A percentile compares a stretch with the other conserved stretches of the same genome.
Evolutionary conservation across 371 early-diverging fungal species (phyloP).

Genomic region (Mucor saturninus): DNA sequence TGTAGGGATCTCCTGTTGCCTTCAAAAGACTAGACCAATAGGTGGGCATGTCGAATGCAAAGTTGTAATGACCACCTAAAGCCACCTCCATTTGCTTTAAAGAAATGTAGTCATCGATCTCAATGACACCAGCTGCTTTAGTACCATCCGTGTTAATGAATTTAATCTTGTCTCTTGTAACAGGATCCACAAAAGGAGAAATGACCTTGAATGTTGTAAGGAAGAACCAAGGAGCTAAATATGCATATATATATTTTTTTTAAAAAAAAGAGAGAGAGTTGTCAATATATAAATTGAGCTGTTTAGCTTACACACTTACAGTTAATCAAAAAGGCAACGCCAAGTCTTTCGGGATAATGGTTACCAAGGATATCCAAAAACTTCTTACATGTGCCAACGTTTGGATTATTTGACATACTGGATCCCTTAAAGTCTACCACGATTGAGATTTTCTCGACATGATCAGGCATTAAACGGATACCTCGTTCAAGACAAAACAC

Average conservation of each 20-base stretch:
- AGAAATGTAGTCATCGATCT: slow-evolving; percentile 53
- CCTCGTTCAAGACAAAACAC: slow-evolving; percentile 78
- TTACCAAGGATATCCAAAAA: slow-evolving; percentile 71
- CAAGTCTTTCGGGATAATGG: slow-evolving; percentile 85
- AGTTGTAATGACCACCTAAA: slow-evolving; percentile 60
- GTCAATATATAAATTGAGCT: background rate
- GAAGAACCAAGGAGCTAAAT: slow-evolving; percentile 80
- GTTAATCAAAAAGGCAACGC: slow-evolving; percentile 61
- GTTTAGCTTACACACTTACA: slow-evolving; percentile 28
- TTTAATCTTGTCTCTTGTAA: slow-evolving; percentile 80
- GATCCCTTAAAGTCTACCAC: slow-evolving; percentile 77
- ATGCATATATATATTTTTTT: background rate
- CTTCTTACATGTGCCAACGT: slow-evolving; percentile 65
- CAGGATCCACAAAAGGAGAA: slow-evolving; percentile 86
- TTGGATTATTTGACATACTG: slow-evolving; percentile 64
- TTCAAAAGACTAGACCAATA: slow-evolving; percentile 56
- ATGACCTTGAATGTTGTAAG: slow-evolving; percentile 73
- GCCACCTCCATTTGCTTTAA: slow-evolving; percentile 53
- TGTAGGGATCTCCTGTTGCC: slow-evolving; percentile 29
- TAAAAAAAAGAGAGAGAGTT: background rate
- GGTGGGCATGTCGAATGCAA: slow-evolving; percentile 53
- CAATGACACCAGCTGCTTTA: slow-evolving; percentile 25
- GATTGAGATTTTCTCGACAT: slow-evolving; percentile 66
- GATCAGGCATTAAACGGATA: slow-evolving; percentile 70
- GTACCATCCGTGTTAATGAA: slow-evolving; percentile 69